phyloP scores from a whole-genome alignment of 768 basidiomycete species.

The Boletus speciosus region DNA sequence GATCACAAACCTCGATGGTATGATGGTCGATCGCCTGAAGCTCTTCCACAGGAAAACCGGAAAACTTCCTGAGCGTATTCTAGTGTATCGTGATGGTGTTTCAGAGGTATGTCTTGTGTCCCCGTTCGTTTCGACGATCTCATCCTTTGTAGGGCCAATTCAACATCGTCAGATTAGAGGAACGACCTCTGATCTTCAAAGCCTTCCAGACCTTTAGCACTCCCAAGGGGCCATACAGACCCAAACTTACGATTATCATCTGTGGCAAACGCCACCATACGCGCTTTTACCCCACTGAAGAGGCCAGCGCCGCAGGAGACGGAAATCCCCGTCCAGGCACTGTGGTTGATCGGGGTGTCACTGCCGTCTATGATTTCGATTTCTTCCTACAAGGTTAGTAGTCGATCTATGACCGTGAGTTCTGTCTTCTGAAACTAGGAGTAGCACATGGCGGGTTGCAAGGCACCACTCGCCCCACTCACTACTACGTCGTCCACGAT shows the following conservation, averaged over 20 bases:
- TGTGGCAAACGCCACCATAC: slow-evolving; percentile 61
- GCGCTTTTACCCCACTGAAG: slow-evolving; percentile 52
- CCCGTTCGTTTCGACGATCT: not conserved
- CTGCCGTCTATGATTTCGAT: slow-evolving; percentile 52
- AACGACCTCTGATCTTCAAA: slow-evolving; percentile 40
- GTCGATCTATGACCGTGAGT: not conserved
- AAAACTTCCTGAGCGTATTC: slow-evolving; percentile 41
- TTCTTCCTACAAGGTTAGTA: slow-evolving; percentile 50
- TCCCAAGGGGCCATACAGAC: slow-evolving; percentile 37
- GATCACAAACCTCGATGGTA: slow-evolving; percentile 45
- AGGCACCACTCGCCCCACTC: slow-evolving; percentile 49
- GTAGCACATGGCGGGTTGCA: slow-evolving; percentile 45
- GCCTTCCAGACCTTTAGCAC: slow-evolving; percentile 42
- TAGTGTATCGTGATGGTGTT: slow-evolving; percentile 74
- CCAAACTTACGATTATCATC: slow-evolving; percentile 49
- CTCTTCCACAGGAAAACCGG: slow-evolving; percentile 37
- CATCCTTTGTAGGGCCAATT: slow-evolving; percentile 44
- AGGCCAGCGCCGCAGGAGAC: slow-evolving; percentile 37
- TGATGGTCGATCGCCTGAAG: slow-evolving; percentile 47
- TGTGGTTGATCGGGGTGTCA: slow-evolving; percentile 53
- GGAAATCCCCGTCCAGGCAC: slow-evolving; percentile 54
- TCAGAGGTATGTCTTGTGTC: slow-evolving; percentile 52
- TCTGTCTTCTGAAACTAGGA: not conserved
- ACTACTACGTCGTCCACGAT: slow-evolving; percentile 55
- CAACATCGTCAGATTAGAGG: slow-evolving; percentile 39